Evolutionary conservation across 768 basidiomycete species (phyloP), one percentile per base, ranked within the genome.

Genomic region (Tricholoma matsutake): DNA sequence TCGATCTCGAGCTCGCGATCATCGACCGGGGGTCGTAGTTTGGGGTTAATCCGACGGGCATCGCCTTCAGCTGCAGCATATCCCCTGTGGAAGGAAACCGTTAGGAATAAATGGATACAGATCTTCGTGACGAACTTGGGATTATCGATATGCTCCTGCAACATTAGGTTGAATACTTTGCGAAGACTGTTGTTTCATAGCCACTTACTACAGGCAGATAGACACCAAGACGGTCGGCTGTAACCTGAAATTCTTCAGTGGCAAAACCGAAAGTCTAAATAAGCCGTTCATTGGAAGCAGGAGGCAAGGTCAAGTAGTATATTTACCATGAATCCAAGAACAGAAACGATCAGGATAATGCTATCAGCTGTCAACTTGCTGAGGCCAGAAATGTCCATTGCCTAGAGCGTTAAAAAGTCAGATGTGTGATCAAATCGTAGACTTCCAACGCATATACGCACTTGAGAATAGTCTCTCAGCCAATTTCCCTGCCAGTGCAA

Each of bases 1-100:
- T 94, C 91, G 37, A 93, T 83, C 68, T 92, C 86, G 16, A 92
- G 81, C 69, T 94, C 92, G 49, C 80, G 75, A n/a, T 75, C 76
- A 58, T 87, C 77, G 32, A 93, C 87, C 2, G 91, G 92, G 11
- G 87, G 87, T 45, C 92, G 83, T 43, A 93, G 82, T 57, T 87
- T 84, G 1, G 84, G 82, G 70, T 94, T 85, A 68, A 84, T 86
- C 63, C 76, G 76, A 58, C 91, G 83, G 1, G 91, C 86, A 70
- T 93, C 91, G 28, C 87, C 85, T 72, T 82, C 87, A 69, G 79
- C 83, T 73, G 75, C 85, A 4, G 77, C 88, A 71, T 91, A 90
- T 14, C 88, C 88, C 69, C 85, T 88, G 64, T 2, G 29, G 41
- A 28, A 34, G 14, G 28, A 13, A 14, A 64, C 18, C 54, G 20